Percentiles rank a stretch among this genome's conserved stretches.
These are phyloP conservation scores for Ascochyta rabiei DNA, from an alignment of 2,329 filamentous ascomycete genomes.

Conservation along the genomic window DNA sequence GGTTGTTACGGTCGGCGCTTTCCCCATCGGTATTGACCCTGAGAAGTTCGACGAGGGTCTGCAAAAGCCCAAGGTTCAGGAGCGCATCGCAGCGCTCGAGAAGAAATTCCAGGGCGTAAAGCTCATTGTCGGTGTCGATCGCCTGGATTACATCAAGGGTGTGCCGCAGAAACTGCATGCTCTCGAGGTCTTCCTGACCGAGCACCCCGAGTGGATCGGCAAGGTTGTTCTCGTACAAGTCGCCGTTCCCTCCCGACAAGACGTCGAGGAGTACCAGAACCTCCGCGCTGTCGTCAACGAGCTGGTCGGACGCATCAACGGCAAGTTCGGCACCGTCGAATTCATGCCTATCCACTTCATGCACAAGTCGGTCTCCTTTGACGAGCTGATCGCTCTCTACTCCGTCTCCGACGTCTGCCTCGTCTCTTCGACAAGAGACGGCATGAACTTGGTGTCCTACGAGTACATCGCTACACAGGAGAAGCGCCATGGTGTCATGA, in stretches of 20 bases:
- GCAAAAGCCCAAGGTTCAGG: slow-evolving; percentile 82
- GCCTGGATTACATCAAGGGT: slow-evolving; percentile 98
- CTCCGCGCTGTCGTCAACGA: slow-evolving; percentile 95
- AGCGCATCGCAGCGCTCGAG: slow-evolving; percentile 82
- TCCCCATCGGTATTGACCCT: slow-evolving; percentile 96
- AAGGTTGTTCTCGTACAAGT: slow-evolving; percentile 97
- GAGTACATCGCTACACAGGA: slow-evolving; percentile 96
- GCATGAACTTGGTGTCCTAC: slow-evolving; percentile 98
- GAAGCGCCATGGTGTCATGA: slow-evolving; percentile 88
- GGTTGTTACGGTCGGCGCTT: slow-evolving; percentile 89
- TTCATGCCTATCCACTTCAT: slow-evolving; percentile 99
- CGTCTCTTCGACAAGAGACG: slow-evolving; percentile 93
- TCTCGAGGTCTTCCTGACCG: slow-evolving; percentile 93
- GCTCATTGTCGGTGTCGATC: slow-evolving; percentile 94
- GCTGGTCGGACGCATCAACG: slow-evolving; percentile 94
- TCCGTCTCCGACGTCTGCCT: slow-evolving; percentile 90
- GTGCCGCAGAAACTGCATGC: slow-evolving; percentile 97
- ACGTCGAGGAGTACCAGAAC: slow-evolving; percentile 98
- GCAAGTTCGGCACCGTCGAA: slow-evolving; percentile 94
- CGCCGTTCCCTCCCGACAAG: slow-evolving; percentile 90
- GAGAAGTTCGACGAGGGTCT: slow-evolving; percentile 94
- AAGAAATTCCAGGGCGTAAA: slow-evolving; percentile 96
- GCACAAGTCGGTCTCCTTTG: slow-evolving; percentile 93
- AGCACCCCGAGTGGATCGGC: slow-evolving; percentile 97
- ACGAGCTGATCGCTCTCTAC: slow-evolving; percentile 93